Percentiles rank a stretch among this genome's conserved stretches.
Evolutionary conservation across 2,329 filamentous ascomycete genomes (phyloP).

Genomic region (Macrophomina phaseolina): DNA sequence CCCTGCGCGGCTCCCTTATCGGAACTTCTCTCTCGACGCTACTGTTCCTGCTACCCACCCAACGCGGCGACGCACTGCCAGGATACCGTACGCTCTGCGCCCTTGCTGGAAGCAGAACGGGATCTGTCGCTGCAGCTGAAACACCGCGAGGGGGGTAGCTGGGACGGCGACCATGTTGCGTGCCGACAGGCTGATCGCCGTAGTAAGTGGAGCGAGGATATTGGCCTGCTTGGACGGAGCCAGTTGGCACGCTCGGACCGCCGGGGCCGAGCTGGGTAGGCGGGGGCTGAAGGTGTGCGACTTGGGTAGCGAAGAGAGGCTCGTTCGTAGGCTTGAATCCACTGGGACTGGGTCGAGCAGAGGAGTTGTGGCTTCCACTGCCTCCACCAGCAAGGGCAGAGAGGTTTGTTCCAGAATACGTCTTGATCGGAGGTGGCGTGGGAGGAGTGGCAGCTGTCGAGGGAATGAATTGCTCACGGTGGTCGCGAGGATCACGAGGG

Average conservation of each 20-base stretch:
- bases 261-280: slow-evolving; percentile 14
- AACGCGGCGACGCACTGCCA: slow-evolving; percentile 7
- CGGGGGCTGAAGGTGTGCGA: slow-evolving; percentile 46
- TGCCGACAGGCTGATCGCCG: not conserved
- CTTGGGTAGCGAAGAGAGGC: slow-evolving; percentile 55
- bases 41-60: slow-evolving; percentile 16
- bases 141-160: slow-evolving; percentile 19
- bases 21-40: slow-evolving; percentile 17
- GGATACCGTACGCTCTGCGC: slow-evolving; percentile 22
- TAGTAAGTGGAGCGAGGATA: slow-evolving; percentile 8
- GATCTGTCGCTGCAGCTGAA: slow-evolving; percentile 1
- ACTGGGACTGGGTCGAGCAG: slow-evolving; percentile 10
- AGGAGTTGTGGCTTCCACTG: slow-evolving; percentile 26
- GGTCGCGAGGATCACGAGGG: slow-evolving; percentile 1
- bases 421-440: slow-evolving; percentile 27
- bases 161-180: slow-evolving; percentile 1
- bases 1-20: slow-evolving; percentile 4
- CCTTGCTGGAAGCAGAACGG: not conserved
- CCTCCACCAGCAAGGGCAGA: slow-evolving; percentile 35
- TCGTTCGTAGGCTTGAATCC: slow-evolving; percentile 52
- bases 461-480: not conserved
- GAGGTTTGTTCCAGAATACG: slow-evolving; percentile 25
- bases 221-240: slow-evolving; percentile 37
- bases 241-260: slow-evolving; percentile 38
- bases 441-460: not conserved